A percentile compares a stretch with the other conserved stretches of the same genome.
Evolutionary conservation across 257 asterid genomes (phyloP).

Genomic region (Penstemon eatonii): DNA sequence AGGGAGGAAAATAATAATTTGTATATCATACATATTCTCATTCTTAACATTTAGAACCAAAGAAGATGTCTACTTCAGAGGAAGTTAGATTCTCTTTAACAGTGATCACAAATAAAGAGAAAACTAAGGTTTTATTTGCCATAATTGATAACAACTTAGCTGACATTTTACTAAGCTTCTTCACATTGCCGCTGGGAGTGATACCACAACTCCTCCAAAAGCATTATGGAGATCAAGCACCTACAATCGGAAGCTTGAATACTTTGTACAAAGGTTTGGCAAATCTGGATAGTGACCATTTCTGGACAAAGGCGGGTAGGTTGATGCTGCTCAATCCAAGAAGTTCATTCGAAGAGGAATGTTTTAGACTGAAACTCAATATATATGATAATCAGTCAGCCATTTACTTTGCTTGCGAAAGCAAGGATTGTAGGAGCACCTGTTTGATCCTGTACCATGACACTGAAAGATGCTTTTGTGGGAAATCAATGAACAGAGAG

Average conservation of each 20-base stretch:
- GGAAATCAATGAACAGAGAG: background rate
- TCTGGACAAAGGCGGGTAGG: constrained; percentile 3
- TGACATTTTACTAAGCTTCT: constrained; percentile 30
- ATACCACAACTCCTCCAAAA: constrained; percentile 22
- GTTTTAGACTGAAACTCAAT: constrained; percentile 22
- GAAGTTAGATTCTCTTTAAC: too few species aligned
- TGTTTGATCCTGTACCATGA: background rate
- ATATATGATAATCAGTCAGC: background rate
- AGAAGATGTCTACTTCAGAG: too few species aligned
- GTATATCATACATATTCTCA: too few species aligned
- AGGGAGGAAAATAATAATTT: too few species aligned
- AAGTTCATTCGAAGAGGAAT: background rate
- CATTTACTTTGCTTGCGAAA: constrained; percentile 1
- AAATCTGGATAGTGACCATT: constrained; percentile 14
- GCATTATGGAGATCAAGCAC: constrained; percentile 19
- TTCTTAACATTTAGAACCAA: too few species aligned
- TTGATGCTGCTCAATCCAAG: constrained; percentile 33
- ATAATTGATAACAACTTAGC: too few species aligned
- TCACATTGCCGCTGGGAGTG: constrained; percentile 32
- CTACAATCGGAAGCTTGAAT: constrained; percentile 24
- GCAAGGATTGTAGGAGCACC: rapidly evolving
- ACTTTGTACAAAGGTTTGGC: constrained; percentile 8
- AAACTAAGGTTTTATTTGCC: too few species aligned
- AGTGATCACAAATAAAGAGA: too few species aligned
- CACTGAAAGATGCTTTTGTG: constrained; percentile 9